Base-by-base conservation (phyloP, 257 asterid species). In the Marsdenia floribunda region DNA sequence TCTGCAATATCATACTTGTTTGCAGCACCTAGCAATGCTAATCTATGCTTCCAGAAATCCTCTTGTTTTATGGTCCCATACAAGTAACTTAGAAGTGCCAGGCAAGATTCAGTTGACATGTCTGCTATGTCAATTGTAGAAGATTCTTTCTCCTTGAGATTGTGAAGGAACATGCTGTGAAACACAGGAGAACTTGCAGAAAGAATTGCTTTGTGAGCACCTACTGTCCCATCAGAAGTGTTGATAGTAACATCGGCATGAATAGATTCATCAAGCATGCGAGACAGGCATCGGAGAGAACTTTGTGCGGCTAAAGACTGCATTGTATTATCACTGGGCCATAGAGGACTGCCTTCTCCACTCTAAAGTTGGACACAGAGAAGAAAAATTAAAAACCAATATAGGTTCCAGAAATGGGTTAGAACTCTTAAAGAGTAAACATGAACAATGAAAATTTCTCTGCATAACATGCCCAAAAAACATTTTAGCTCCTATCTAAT, bases 131-230 rank as follows among this genome's bases (percentile, higher is more conserved):
- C 83, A 6, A 92, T 85, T 3, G 90, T 87, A 2, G 97, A 92
- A 5, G 96, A 89, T 59, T 89, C 96, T 82, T 89, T 95, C 85
- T 92, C 99, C 88, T 83, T 89, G 68, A 92, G 98, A 76, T 92
- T 68, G n/a, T n/a, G n/a, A n/a, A n/a, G n/a, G n/a, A n/a, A n/a
- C n/a, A n/a, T n/a, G 90, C 96, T 89, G 52, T 80, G 87, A 83
- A 95, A 95, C 47, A 95, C 97, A 0, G 96, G 96, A 71, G 99
- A 95, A 63, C 90, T 90, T 50, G 97, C 89, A 7, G 97, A 90
- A 22, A 94, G 97, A 33, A 94, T 87, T 7, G 97, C 96, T 75
- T 79, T 89, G 79, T 94, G 98, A 46, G 97, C 93, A 38, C 38
- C 81, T 42, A 94, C 83, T 24, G 85, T 79, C 24, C 98, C 97